Evolutionary conservation across 345 rosid species (phyloP), one percentile per base, ranked within the genome.

Genomic region (Lepidium sativum): DNA sequence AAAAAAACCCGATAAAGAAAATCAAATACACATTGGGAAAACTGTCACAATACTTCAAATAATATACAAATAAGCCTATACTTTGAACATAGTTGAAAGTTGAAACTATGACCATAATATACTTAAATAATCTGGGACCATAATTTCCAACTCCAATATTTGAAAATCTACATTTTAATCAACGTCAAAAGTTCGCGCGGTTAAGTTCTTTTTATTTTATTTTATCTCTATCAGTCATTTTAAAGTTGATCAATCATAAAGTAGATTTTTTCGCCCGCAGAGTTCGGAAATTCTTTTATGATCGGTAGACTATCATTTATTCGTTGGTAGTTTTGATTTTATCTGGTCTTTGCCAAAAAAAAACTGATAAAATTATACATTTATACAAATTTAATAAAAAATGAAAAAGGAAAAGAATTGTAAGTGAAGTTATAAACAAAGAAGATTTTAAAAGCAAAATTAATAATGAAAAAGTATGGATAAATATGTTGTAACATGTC

Each of bases 401-500:
- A n/a, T n/a, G n/a, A n/a, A n/a, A n/a, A n/a, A n/a, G n/a, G n/a
- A n/a, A n/a, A n/a, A n/a, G n/a, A 15, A n/a, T 25, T 7, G 63
- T 47, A 60, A 69, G 60, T 25, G 40, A 59, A 49, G 15, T 9
- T 38, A 40, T 9, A 29, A 63, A 11, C 45, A 54, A 54, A 44
- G 21, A 69, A 38, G 17, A 41, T 58, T 13, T 12, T 4, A n/a
- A 49, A 65, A 72, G 49, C 34, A 57, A 70, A 40, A 49, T 48
- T 32, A 71, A 41, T 48, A 8, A 58, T 33, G 6, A 40, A 72
- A 69, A 75, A 60, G 50, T 48, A 63, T 29, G 60, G 74, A 63
- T 77, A 80, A 59, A 74, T 74, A 74, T 63, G 71, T 63, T 51
- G n/a, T 71, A 65, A 59, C 80, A 68, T 77, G 84, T 72, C 79